These are phyloP conservation scores for Boletus semigastroideus DNA, from an alignment of 1,284 basidiomycete species.

Conservation along the genomic window DNA sequence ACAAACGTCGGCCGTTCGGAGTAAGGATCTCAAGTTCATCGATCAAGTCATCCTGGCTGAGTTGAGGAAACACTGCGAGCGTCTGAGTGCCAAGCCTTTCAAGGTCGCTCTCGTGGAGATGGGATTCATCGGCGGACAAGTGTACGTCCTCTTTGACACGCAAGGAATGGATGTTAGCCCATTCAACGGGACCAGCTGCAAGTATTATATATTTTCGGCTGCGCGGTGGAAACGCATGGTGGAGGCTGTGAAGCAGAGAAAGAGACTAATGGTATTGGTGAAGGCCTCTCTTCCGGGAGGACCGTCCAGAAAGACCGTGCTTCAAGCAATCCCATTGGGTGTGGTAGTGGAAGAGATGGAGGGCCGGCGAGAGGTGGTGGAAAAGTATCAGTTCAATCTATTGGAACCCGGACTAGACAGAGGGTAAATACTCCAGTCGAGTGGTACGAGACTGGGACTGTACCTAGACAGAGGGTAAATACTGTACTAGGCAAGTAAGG, in stretches of 20 bases:
- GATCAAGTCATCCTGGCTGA: slow-evolving; percentile 29
- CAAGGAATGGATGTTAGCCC: background rate
- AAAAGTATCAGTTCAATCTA: slow-evolving; percentile 22
- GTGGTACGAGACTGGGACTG: no score
- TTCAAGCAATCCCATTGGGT: slow-evolving; percentile 27
- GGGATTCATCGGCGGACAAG: slow-evolving; percentile 21
- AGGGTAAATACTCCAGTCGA: no score
- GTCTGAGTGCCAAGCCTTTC: slow-evolving; percentile 11
- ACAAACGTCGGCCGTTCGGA: slow-evolving; percentile 22
- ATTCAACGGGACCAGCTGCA: slow-evolving; percentile 18
- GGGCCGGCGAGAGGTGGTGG: background rate
- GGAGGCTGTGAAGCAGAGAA: slow-evolving; percentile 16
- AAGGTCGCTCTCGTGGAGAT: slow-evolving; percentile 30
- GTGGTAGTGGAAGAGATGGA: slow-evolving; percentile 4
- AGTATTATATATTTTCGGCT: slow-evolving; percentile 24
- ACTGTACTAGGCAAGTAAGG: no score
- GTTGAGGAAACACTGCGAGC: slow-evolving; percentile 20
- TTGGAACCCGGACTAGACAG: no score
- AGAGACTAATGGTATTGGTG: slow-evolving; percentile 21
- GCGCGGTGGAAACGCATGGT: slow-evolving; percentile 27
- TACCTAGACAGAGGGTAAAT: no score
- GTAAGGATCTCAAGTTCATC: slow-evolving; percentile 5
- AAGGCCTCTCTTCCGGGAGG: slow-evolving; percentile 31
- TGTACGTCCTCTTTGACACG: no score
- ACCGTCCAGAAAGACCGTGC: slow-evolving; percentile 28